These are phyloP conservation scores for Erodium trifolium DNA, from an alignment of 441 rosid genomes.

Conservation along the genomic window DNA sequence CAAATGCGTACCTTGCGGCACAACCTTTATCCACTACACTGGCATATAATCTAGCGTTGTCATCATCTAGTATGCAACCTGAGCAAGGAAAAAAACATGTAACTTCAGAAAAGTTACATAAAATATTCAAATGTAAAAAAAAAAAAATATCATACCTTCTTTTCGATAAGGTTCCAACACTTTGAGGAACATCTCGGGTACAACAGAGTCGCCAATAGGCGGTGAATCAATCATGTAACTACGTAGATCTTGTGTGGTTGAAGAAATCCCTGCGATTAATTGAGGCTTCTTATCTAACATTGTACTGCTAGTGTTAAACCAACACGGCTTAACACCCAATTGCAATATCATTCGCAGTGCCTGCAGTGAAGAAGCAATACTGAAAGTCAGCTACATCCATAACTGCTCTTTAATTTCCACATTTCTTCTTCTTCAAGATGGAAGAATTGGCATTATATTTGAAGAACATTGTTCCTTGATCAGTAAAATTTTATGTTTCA, in stretches of 20 bases:
- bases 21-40: constrained; percentile 72
- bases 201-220: constrained; percentile 74
- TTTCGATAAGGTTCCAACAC: constrained; percentile 81
- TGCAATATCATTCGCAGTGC: constrained; percentile 94
- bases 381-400: constrained; percentile 11
- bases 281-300: constrained; percentile 68
- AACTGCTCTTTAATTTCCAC: constrained; percentile 16
- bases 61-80: constrained; percentile 95
- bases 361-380: constrained; percentile 35
- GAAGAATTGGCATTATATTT: constrained; percentile 9
- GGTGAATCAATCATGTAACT: constrained; percentile 80
- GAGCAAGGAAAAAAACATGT: constrained; percentile 24
- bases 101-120: constrained; percentile 14
- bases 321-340: constrained; percentile 89
- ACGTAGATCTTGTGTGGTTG: constrained; percentile 71
- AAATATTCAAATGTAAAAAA: constrained; percentile 6
- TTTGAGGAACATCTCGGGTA: constrained; percentile 96
- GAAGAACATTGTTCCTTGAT: background rate
- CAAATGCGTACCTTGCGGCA: constrained; percentile 84
- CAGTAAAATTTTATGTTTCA: too few species aligned
- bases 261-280: constrained; percentile 62
- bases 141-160: constrained; percentile 44
- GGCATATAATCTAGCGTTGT: constrained; percentile 79
- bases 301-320: constrained; percentile 87
- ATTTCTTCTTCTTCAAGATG: constrained; percentile 1